Evolutionary conservation across 2,329 filamentous ascomycete species (phyloP).

Genomic region (Penicillium sp.): DNA sequence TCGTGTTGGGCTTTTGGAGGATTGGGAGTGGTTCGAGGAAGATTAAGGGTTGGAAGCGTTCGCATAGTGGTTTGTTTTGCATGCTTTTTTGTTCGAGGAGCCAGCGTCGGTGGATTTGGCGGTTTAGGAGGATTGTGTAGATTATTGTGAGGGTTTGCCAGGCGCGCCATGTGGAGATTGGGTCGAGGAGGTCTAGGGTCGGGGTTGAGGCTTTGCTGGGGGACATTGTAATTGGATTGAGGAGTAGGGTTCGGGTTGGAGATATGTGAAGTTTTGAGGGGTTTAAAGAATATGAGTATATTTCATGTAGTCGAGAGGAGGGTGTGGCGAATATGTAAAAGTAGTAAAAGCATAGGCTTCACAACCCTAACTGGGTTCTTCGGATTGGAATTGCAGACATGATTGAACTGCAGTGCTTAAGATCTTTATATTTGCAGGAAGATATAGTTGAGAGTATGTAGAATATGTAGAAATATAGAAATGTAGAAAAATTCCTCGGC

Average conservation of each 20-base stretch:
- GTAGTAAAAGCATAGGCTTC: not conserved
- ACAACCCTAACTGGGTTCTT: not conserved
- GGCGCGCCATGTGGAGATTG: slow-evolving; percentile 23
- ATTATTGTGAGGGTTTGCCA: slow-evolving; percentile 20
- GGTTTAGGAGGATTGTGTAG: slow-evolving; percentile 23
- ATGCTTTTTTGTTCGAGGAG: slow-evolving; percentile 23
- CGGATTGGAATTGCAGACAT: not conserved
- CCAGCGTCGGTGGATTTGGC: slow-evolving; percentile 23
- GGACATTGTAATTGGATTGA: not conserved
- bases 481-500: not conserved
- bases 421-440: not conserved
- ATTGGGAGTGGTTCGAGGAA: slow-evolving; percentile 21
- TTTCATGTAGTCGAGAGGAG: not conserved
- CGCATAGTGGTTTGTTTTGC: slow-evolving; percentile 8
- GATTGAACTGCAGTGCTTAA: too few species aligned
- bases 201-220: not conserved
- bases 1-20: slow-evolving; percentile 10
- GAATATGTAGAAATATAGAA: too few species aligned
- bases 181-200: slow-evolving; percentile 5
- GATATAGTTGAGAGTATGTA: not conserved
- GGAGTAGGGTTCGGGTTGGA: not conserved
- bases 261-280: not conserved
- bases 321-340: not conserved
- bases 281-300: not conserved
- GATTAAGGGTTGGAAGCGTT: slow-evolving; percentile 19